Evolutionary conservation across 202 grass and related monocot species (phyloP).

Genomic region (Panicum hallii): DNA sequence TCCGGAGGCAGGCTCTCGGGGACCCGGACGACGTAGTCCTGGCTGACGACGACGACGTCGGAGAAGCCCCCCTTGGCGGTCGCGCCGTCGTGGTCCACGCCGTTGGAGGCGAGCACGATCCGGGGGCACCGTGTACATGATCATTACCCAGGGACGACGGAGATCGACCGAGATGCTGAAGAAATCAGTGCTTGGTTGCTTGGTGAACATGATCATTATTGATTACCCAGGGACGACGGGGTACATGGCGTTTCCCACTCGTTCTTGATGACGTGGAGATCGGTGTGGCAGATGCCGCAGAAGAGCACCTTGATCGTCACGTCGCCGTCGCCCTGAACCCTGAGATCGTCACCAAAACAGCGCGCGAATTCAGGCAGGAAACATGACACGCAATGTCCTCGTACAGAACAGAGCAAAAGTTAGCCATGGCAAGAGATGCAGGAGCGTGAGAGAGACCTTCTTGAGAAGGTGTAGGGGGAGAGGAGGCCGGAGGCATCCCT

Average conservation of each 20-base stretch:
- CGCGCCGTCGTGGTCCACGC: constrained; percentile 41
- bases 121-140: neutral
- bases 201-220: neutral
- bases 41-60: constrained; percentile 47
- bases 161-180: neutral
- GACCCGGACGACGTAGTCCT: constrained; percentile 53
- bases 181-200: neutral
- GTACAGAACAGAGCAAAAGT: neutral
- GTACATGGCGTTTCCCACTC: constrained; percentile 71
- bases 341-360: constrained; percentile 9
- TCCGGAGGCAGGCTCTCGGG: constrained; percentile 47
- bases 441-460: constrained; percentile 41
- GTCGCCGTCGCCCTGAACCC: constrained; percentile 49
- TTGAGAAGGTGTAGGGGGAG: constrained; percentile 63
- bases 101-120: constrained; percentile 47
- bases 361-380: neutral
- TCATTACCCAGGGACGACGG: no score
- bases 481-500: constrained; percentile 61
- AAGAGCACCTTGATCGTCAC: constrained; percentile 76
- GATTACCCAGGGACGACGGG: constrained; percentile 71
- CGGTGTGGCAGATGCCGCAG: constrained; percentile 78
- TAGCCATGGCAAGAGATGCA: neutral
- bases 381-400: neutral
- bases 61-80: constrained; percentile 58
- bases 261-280: constrained; percentile 73